Conservation (phyloP, 345 rosid genomes). For the Lumnitzera racemosa region DNA sequence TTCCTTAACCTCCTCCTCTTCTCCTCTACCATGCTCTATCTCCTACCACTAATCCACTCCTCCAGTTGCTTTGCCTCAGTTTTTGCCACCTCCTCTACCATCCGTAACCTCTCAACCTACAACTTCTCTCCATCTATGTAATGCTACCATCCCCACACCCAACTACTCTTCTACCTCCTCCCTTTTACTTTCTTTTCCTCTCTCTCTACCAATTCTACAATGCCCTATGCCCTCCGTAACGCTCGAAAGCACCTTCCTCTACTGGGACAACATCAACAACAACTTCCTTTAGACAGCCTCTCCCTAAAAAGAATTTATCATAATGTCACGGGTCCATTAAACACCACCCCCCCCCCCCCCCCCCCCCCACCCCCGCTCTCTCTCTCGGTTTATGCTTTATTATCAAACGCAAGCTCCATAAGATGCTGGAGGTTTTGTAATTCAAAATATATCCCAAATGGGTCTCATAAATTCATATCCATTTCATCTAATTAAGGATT, state of each 20-base stretch:
- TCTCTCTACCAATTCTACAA: constrained; percentile 24
- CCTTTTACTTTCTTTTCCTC: constrained; percentile 27
- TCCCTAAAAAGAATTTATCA: constrained; percentile 21
- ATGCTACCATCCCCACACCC: constrained; percentile 16
- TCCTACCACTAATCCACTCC: constrained; percentile 4
- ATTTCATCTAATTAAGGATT: constrained; percentile 35
- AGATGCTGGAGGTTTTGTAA: constrained; percentile 25
- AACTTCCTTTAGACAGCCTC: background rate
- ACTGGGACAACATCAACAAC: constrained; percentile 21
- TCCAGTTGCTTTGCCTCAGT: constrained; percentile 27
- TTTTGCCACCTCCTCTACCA: constrained; percentile 19
- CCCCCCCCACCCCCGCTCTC: background rate
- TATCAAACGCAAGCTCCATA: constrained; percentile 10
- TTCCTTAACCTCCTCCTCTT: background rate
- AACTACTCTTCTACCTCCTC: constrained; percentile 9
- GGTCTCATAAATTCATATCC: constrained; percentile 14
- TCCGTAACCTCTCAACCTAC: constrained; percentile 25
- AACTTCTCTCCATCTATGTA: constrained; percentile 12
- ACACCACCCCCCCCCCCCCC: background rate
- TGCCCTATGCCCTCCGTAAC: constrained; percentile 29
- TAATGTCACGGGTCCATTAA: constrained; percentile 11
- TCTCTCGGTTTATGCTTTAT: constrained; percentile 29
- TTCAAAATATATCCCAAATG: constrained; percentile 18
- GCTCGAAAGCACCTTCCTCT: constrained; percentile 26
- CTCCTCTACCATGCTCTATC: background rate